Evolutionary conservation across 352 stramenopile genomes (phyloP).

Genomic region (Phytopythium kandeliae): DNA sequence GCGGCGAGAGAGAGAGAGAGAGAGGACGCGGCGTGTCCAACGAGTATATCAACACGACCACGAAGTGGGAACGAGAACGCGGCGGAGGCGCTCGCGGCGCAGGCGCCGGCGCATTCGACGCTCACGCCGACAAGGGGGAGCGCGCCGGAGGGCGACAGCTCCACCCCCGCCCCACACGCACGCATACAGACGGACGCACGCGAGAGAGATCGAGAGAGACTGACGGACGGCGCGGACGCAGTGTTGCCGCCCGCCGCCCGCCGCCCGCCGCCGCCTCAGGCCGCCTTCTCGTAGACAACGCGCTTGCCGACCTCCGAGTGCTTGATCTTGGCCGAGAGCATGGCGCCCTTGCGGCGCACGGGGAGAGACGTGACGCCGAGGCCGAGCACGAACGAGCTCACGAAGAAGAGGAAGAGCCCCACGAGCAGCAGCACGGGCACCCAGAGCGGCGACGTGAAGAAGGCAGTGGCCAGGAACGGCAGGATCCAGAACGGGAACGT

Average conservation of each 20-base stretch:
- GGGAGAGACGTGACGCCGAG: constrained; percentile 68
- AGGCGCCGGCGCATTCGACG: too few species aligned
- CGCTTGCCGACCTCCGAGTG: constrained; percentile 76
- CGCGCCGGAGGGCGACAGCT: too few species aligned
- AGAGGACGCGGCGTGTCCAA: background rate
- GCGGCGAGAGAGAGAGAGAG: background rate
- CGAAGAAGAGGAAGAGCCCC: constrained; percentile 56
- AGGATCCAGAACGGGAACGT: constrained; percentile 86
- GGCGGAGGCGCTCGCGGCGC: too few species aligned
- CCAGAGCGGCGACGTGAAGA: constrained; percentile 81
- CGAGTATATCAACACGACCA: background rate
- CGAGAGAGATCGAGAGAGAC: too few species aligned
- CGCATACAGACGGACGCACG: too few species aligned
- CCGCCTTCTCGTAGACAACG: constrained; percentile 77
- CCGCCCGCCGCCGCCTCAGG: constrained; percentile 17
- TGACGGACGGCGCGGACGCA: too few species aligned
- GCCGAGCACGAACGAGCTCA: constrained; percentile 65
- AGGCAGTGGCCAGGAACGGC: constrained; percentile 61
- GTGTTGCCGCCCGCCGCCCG: too few species aligned
- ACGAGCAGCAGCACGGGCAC: constrained; percentile 61
- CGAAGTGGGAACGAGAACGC: too few species aligned
- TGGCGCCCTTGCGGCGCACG: constrained; percentile 69
- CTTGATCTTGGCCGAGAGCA: constrained; percentile 75
- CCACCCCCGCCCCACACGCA: too few species aligned
- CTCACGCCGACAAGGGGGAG: too few species aligned